Evolutionary conservation across 2,329 filamentous ascomycete species (phyloP).

Genomic region (Sporothrix inflata): DNA sequence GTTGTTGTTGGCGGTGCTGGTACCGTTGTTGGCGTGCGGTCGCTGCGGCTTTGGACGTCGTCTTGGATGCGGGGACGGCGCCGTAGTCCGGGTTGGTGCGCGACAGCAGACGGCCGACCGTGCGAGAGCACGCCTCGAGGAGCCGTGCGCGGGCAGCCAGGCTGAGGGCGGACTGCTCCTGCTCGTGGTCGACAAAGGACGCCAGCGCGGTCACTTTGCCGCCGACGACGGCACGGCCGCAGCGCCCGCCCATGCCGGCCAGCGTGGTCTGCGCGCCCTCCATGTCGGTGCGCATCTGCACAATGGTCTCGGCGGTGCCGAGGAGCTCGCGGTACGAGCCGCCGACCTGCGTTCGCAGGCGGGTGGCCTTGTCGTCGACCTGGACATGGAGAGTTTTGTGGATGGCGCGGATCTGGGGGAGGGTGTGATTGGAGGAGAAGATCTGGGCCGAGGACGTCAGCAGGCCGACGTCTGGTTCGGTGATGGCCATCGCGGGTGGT

Average conservation of each 20-base stretch:
- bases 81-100: neutral
- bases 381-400: constrained; percentile 62
- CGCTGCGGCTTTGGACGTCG: neutral
- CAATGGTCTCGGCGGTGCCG: constrained; percentile 90
- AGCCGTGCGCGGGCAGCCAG: constrained; percentile 52
- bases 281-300: constrained; percentile 83
- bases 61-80: neutral
- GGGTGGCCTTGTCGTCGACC: constrained; percentile 65
- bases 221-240: constrained; percentile 72
- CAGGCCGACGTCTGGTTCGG: constrained; percentile 49
- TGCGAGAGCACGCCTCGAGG: constrained; percentile 56
- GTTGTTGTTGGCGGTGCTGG: neutral
- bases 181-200: constrained; percentile 46
- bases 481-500: constrained; percentile 40
- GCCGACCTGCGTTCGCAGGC: constrained; percentile 66
- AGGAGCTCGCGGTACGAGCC: constrained; percentile 83
- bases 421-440: constrained; percentile 58
- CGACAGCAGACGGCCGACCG: constrained; percentile 52
- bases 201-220: constrained; percentile 64
- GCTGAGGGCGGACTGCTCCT: constrained; percentile 36
- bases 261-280: constrained; percentile 72
- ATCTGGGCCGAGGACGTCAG: constrained; percentile 57
- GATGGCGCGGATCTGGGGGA: constrained; percentile 66
- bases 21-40: neutral
- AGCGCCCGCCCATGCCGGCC: constrained; percentile 72